These are phyloP conservation scores for Coix lacrymajobi DNA, from an alignment of 176 grass and related monocot species.

Conservation along the genomic window DNA sequence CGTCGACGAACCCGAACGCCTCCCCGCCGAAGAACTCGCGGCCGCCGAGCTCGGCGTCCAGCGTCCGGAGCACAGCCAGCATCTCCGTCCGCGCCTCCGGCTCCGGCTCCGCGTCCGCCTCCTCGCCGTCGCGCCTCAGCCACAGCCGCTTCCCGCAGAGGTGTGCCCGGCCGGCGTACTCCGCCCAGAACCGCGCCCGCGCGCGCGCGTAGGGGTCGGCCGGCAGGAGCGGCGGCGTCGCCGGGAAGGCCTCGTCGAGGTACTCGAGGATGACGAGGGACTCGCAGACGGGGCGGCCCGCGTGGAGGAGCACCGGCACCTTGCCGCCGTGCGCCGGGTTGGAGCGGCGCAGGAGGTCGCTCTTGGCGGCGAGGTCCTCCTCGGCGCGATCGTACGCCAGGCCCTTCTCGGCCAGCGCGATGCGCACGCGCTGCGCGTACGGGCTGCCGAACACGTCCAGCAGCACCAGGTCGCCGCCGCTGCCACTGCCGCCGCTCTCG, in stretches of 20 bases:
- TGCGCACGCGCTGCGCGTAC: slow-evolving; percentile 46
- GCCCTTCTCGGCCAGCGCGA: slow-evolving; percentile 65
- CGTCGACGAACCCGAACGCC: slow-evolving; percentile 38
- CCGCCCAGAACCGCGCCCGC: slow-evolving; percentile 44
- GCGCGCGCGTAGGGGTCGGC: slow-evolving; percentile 25
- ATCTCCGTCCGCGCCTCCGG: slow-evolving; percentile 27
- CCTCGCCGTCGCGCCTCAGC: background rate
- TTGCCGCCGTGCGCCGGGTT: slow-evolving; percentile 64
- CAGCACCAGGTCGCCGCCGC: slow-evolving; percentile 20
- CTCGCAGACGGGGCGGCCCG: slow-evolving; percentile 40
- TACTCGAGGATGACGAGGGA: slow-evolving; percentile 60
- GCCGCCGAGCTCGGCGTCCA: slow-evolving; percentile 38
- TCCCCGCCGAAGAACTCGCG: slow-evolving; percentile 31
- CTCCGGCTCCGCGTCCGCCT: slow-evolving; percentile 1
- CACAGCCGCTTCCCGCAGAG: slow-evolving; percentile 23
- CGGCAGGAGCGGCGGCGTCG: background rate
- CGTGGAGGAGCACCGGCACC: slow-evolving; percentile 63
- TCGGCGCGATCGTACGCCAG: slow-evolving; percentile 40
- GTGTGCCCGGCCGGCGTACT: slow-evolving; percentile 21
- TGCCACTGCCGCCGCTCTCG: background rate
- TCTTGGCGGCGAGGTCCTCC: slow-evolving; percentile 42
- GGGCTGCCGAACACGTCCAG: slow-evolving; percentile 38
- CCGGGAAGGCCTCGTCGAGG: slow-evolving; percentile 50
- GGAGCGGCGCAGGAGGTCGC: slow-evolving; percentile 48
- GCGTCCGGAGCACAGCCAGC: slow-evolving; percentile 1